phyloP scores from a whole-genome alignment of 805 yeast species.

The Metahyphopichia silvanorum region DNA sequence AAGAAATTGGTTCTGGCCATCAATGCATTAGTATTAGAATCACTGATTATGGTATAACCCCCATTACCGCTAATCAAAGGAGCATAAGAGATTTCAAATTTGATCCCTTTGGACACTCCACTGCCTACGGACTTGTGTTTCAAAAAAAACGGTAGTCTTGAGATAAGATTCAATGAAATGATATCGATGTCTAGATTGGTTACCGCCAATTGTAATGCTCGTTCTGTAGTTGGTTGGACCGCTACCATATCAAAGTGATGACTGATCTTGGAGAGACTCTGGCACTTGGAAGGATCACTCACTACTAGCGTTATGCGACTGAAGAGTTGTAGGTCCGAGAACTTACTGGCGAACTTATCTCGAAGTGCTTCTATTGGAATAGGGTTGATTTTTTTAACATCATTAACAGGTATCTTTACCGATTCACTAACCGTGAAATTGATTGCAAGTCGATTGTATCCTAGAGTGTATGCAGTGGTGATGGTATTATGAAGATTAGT shows the following conservation, averaged over 20 bases:
- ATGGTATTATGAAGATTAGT: conserved; percentile 46
- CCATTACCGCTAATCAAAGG: conserved; percentile 44
- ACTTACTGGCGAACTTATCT: conserved; percentile 12
- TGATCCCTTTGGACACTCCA: conserved; percentile 78
- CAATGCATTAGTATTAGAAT: conserved; percentile 18
- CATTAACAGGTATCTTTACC: conserved; percentile 49
- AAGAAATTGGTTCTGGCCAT: conserved; percentile 60
- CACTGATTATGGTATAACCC: conserved; percentile 18
- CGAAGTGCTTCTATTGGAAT: conserved; percentile 35
- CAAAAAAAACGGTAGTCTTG: conserved; percentile 69
- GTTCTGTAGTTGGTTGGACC: conserved; percentile 76
- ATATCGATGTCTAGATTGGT: conserved; percentile 78
- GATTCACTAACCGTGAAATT: conserved; percentile 57
- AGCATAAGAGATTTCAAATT: conserved; percentile 73
- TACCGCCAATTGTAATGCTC: conserved; percentile 70
- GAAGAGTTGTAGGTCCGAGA: conserved; percentile 43
- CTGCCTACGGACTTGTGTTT: conserved; percentile 83
- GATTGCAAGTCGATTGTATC: conserved; percentile 75
- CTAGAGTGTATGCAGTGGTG: conserved; percentile 53
- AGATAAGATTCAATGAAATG: conserved; percentile 65
- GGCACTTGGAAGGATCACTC: conserved; percentile 76
- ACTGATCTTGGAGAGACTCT: conserved; percentile 48
- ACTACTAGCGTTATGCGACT: conserved; percentile 74
- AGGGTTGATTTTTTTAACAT: conserved; percentile 44
- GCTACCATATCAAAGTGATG: conserved; percentile 74